These are phyloP conservation scores for Daldinia loculata DNA, from an alignment of 495 filamentous ascomycete genomes.

Conservation along the genomic window DNA sequence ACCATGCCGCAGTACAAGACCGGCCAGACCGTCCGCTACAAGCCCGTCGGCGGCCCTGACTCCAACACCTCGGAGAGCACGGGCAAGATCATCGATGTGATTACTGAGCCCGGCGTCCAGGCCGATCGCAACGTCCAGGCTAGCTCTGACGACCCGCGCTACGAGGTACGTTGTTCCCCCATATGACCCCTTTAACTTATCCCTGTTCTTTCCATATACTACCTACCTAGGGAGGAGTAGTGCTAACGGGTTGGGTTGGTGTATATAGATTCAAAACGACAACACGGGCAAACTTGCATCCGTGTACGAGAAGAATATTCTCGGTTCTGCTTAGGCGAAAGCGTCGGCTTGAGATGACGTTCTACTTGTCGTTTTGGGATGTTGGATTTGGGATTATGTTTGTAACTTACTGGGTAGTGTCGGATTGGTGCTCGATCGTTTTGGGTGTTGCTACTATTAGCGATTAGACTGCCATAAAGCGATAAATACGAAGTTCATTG, in stretches of 20 bases:
- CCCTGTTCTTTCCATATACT: too few species aligned
- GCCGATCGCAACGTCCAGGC: constrained; percentile 55
- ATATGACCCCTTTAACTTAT: neutral
- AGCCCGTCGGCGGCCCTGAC: constrained; percentile 54
- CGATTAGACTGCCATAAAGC: neutral
- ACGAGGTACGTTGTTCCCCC: constrained; percentile 48
- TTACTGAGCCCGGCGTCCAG: constrained; percentile 52
- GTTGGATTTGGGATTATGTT: neutral
- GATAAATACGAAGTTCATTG: neutral
- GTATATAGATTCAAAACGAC: constrained; percentile 50
- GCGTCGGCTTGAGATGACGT: neutral
- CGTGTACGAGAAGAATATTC: constrained; percentile 54
- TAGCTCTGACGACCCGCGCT: constrained; percentile 49
- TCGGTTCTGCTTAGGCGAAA: constrained; percentile 40
- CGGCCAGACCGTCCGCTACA: constrained; percentile 52
- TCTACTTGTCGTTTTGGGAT: neutral
- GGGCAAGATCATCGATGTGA: constrained; percentile 50
- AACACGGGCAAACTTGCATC: constrained; percentile 55
- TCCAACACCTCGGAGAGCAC: constrained; percentile 52
- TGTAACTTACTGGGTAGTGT: neutral
- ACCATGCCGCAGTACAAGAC: constrained; percentile 37
- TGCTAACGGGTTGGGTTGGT: too few species aligned
- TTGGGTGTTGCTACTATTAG: neutral
- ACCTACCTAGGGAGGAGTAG: too few species aligned
- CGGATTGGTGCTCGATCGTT: neutral